Percentiles rank a stretch among this genome's conserved stretches.
Evolutionary conservation across 2,329 filamentous ascomycete genomes (phyloP).

Genomic region (Tolypocladium endophyticum): DNA sequence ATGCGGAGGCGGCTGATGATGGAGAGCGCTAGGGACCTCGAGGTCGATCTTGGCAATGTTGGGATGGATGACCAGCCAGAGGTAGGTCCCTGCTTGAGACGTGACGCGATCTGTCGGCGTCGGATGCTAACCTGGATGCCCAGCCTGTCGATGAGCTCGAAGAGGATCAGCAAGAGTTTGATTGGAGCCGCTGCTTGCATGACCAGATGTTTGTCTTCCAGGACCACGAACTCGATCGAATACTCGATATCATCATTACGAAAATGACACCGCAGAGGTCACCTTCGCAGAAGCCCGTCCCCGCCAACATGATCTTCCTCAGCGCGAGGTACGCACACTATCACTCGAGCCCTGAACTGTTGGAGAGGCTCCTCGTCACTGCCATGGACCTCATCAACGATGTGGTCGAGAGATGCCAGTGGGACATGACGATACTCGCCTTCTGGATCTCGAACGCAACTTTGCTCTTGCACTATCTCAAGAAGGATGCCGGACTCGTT

Average conservation of each 20-base stretch:
- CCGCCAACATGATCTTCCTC: slow-evolving; percentile 92
- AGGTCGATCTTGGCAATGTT: slow-evolving; percentile 91
- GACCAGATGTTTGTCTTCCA: slow-evolving; percentile 99
- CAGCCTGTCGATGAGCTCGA: slow-evolving; percentile 68
- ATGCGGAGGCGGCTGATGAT: slow-evolving; percentile 97
- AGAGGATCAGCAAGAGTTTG: slow-evolving; percentile 86
- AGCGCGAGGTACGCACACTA: slow-evolving; percentile 95
- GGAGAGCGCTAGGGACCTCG: slow-evolving; percentile 94
- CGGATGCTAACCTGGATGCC: slow-evolving; percentile 11
- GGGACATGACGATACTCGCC: slow-evolving; percentile 98
- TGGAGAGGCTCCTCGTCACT: slow-evolving; percentile 68
- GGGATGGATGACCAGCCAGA: slow-evolving; percentile 94
- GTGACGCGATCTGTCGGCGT: neutral
- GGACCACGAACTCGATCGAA: slow-evolving; percentile 80
- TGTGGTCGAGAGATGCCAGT: slow-evolving; percentile 89
- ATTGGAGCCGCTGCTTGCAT: slow-evolving; percentile 88
- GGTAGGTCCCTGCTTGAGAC: slow-evolving; percentile 36
- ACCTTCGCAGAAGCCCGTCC: slow-evolving; percentile 93
- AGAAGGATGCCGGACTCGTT: slow-evolving; percentile 79
- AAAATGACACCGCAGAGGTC: slow-evolving; percentile 96
- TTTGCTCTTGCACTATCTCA: slow-evolving; percentile 87
- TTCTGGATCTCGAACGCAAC: slow-evolving; percentile 99
- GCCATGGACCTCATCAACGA: slow-evolving; percentile 96
- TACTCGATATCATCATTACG: slow-evolving; percentile 91
- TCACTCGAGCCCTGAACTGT: slow-evolving; percentile 76